Evolutionary conservation across 2,329 filamentous ascomycete genomes (phyloP).

Genomic region (Plectosphaerella cucumerina): DNA sequence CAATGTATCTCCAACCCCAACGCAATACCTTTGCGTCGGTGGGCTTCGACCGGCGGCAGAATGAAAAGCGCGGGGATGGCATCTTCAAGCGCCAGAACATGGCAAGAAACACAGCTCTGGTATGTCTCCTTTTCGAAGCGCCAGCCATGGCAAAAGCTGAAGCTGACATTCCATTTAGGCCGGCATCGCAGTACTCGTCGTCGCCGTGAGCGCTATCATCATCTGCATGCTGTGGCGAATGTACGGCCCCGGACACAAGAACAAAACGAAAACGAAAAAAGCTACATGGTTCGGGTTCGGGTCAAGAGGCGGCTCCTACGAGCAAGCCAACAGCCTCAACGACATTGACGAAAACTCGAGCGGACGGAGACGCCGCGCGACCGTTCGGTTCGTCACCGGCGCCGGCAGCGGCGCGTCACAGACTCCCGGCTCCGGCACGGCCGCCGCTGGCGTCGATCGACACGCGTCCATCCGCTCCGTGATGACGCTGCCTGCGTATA

Average conservation of each 20-base stretch:
- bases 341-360: slow-evolving; percentile 10
- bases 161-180: slow-evolving; percentile 13
- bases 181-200: slow-evolving; percentile 17
- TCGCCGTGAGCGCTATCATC: slow-evolving; percentile 14
- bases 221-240: slow-evolving; percentile 17
- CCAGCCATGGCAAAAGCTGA: neutral
- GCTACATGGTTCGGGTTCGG: slow-evolving; percentile 4
- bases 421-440: slow-evolving; percentile 14
- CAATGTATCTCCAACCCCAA: slow-evolving; percentile 8
- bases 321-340: slow-evolving; percentile 25
- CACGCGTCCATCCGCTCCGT: slow-evolving; percentile 88
- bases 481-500: slow-evolving; percentile 88
- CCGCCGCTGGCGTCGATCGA: slow-evolving; percentile 56
- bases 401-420: slow-evolving; percentile 16
- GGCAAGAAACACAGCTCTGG: slow-evolving; percentile 9
- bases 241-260: slow-evolving; percentile 29
- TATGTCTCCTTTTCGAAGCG: slow-evolving; percentile 3
- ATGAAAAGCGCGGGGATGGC: neutral
- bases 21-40: neutral
- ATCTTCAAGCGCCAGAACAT: neutral
- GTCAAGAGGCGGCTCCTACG: slow-evolving; percentile 15
- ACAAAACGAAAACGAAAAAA: slow-evolving; percentile 2
- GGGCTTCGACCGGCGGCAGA: slow-evolving; percentile 4
- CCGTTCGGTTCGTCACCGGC: slow-evolving; percentile 4
- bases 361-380: slow-evolving; percentile 1